phyloP scores from a whole-genome alignment of 306 rosid genomes.

The Lathyrus sativus region DNA sequence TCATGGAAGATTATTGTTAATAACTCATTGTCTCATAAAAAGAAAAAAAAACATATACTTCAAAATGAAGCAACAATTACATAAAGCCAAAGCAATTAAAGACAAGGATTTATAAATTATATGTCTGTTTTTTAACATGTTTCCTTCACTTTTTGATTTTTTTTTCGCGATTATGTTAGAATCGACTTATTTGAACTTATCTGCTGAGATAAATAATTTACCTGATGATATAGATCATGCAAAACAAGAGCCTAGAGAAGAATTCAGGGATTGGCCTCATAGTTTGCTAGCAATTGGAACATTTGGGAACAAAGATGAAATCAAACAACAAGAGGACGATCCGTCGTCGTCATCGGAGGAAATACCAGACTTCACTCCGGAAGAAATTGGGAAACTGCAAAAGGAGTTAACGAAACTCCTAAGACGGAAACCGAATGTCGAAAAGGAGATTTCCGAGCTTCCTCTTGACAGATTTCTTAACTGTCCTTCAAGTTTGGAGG shows the following conservation, averaged over 20 bases:
- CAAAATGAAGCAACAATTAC: slow-evolving; percentile 37
- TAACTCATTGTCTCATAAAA: slow-evolving; percentile 18
- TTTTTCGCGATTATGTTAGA: no score
- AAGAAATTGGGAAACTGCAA: slow-evolving; percentile 88
- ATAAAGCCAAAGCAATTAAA: slow-evolving; percentile 5
- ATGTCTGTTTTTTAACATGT: background rate
- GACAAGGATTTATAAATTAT: slow-evolving; percentile 31
- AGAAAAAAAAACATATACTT: slow-evolving; percentile 36
- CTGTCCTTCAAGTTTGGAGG: slow-evolving; percentile 97
- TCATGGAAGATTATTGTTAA: background rate
- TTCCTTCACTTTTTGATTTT: background rate
- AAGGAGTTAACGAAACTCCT: slow-evolving; percentile 77
- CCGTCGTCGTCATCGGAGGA: slow-evolving; percentile 64
- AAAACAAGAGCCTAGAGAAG: slow-evolving; percentile 85
- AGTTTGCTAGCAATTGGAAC: slow-evolving; percentile 90
- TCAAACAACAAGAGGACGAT: slow-evolving; percentile 59
- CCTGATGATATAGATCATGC: slow-evolving; percentile 42
- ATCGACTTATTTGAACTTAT: background rate
- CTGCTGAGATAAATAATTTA: background rate
- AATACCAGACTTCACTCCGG: slow-evolving; percentile 73
- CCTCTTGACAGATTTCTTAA: slow-evolving; percentile 95
- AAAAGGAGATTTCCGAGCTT: slow-evolving; percentile 74
- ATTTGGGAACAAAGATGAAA: slow-evolving; percentile 75
- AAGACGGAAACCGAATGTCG: slow-evolving; percentile 68
- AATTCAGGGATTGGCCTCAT: slow-evolving; percentile 93